Base-by-base conservation (phyloP, 106 monocot species). In the Agapanthus africanus region DNA sequence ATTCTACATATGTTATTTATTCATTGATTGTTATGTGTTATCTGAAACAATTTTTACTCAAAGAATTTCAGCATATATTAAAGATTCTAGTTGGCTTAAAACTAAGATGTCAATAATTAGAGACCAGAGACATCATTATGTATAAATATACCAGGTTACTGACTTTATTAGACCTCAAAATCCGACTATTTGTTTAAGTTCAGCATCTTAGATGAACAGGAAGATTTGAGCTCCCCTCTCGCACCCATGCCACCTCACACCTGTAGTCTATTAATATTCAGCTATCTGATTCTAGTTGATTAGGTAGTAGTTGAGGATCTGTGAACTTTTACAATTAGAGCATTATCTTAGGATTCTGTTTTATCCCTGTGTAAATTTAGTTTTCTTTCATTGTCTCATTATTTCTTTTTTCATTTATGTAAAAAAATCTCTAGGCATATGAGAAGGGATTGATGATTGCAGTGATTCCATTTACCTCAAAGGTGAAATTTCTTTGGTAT, bases 361-460 rank as follows among this genome's bases (percentile, higher is more conserved):
- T 38, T 0, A 59, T 59, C 42, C 15, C 11, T 41, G 26, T 74
- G 39, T 54, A 68, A 49, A 7, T 54, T 22, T 27, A 0, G 28
- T 47, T 72, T 67, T 76, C 30, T 30, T 44, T 73, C 21, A 70
- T 65, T 44, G 66, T 11, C 30, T n/a, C n/a, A n/a, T 70, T 69
- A 40, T 23, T 47, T 57, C 23, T 28, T 76, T 7, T 39, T 14
- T 35, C 73, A n/a, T 64, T 10, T 77, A 19, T 71, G 47, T n/a
- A n/a, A n/a, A n/a, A n/a, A n/a, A n/a, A n/a, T n/a, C n/a, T 38
- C 28, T 74, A 99, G 99, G 99, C 99, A 70, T 99, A 99, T 79
- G 92, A 90, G 49, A 99, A 83, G 68, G 99, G 99, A 37, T 68
- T 90, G 70, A 99, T 99, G 99, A 99, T 99, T 83, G 99, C 99